A percentile compares a stretch with the other conserved stretches of the same genome.
Evolutionary conservation across 2,329 filamentous ascomycete species (phyloP).

Genomic region (Pyrenophora graminea): DNA sequence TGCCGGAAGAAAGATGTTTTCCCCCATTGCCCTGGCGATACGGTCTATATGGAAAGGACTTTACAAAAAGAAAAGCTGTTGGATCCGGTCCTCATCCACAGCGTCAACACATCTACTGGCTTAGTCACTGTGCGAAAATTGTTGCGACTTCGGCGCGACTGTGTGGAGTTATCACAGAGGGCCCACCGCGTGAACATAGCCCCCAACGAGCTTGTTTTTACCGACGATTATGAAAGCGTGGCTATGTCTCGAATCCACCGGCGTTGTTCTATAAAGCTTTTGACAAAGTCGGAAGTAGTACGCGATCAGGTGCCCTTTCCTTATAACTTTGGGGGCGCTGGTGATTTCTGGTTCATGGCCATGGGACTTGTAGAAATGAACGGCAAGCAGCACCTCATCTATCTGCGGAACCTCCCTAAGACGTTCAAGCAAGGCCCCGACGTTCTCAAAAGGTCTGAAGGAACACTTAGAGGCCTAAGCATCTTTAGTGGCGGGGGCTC

Average conservation of each 20-base stretch:
- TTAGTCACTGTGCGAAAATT: slow-evolving; percentile 58
- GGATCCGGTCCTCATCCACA: slow-evolving; percentile 65
- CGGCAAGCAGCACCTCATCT: slow-evolving; percentile 1
- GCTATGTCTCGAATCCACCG: slow-evolving; percentile 53
- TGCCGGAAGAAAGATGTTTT: slow-evolving; percentile 35
- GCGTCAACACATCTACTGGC: slow-evolving; percentile 34
- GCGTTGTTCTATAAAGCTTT: slow-evolving; percentile 65
- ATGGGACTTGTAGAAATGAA: slow-evolving; percentile 22
- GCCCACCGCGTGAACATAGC: slow-evolving; percentile 33
- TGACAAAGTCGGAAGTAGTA: slow-evolving; percentile 45
- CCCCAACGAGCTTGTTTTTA: slow-evolving; percentile 65
- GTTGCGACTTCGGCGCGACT: slow-evolving; percentile 51
- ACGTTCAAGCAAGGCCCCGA: slow-evolving; percentile 59
- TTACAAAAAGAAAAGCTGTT: slow-evolving; percentile 45
- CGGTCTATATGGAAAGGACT: slow-evolving; percentile 57
- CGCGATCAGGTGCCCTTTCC: slow-evolving; percentile 58
- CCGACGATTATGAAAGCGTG: slow-evolving; percentile 51
- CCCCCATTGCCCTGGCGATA: slow-evolving; percentile 60
- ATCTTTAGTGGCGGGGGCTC: slow-evolving; percentile 80
- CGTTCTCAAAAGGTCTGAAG: slow-evolving; percentile 46
- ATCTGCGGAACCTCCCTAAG: slow-evolving; percentile 11
- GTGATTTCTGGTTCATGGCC: slow-evolving; percentile 68
- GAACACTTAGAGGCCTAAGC: slow-evolving; percentile 59
- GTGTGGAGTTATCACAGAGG: slow-evolving; percentile 36
- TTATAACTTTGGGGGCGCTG: slow-evolving; percentile 68